These are phyloP conservation scores for Furcasterigmium sp. DNA, from an alignment of 2,329 filamentous ascomycete species.

Conservation along the genomic window DNA sequence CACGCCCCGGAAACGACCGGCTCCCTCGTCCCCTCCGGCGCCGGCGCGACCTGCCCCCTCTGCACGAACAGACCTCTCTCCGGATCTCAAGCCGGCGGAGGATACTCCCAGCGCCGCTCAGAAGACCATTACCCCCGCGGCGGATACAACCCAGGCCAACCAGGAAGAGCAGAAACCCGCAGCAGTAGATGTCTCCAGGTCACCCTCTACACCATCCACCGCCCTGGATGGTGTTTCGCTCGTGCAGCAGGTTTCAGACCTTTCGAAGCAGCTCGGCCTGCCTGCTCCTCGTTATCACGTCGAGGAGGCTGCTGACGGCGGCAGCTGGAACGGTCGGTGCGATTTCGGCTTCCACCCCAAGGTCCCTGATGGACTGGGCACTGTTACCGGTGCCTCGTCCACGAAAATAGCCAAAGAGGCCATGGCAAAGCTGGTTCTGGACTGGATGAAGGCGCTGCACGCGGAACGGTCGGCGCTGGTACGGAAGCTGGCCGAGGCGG, in stretches of 20 bases:
- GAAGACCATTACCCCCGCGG: too few species aligned
- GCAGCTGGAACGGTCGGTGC: conserved; percentile 29
- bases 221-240: conserved; percentile 6
- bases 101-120: too few species aligned
- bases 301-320: conserved; percentile 9
- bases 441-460: conserved; percentile 20
- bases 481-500: too few species aligned
- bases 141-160: too few species aligned
- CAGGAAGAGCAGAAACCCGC: too few species aligned
- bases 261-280: conserved; percentile 27
- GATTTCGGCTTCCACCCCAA: conserved; percentile 23
- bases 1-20: too few species aligned
- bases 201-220: too few species aligned
- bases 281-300: conserved; percentile 27
- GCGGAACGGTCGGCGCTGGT: conserved; percentile 10
- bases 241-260: conserved; percentile 20
- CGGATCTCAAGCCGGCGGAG: conserved; percentile 2
- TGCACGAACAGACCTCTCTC: neutral
- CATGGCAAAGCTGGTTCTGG: conserved; percentile 33
- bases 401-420: conserved; percentile 26
- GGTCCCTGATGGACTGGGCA: conserved; percentile 25
- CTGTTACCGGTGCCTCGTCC: conserved; percentile 16
- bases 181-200: too few species aligned
- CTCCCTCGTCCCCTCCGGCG: too few species aligned
- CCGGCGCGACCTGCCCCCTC: too few species aligned